Percentiles rank a stretch among this genome's conserved stretches.
phyloP scores from a whole-genome alignment of 2,329 filamentous ascomycete genomes.

The Trichoderma koningii region DNA sequence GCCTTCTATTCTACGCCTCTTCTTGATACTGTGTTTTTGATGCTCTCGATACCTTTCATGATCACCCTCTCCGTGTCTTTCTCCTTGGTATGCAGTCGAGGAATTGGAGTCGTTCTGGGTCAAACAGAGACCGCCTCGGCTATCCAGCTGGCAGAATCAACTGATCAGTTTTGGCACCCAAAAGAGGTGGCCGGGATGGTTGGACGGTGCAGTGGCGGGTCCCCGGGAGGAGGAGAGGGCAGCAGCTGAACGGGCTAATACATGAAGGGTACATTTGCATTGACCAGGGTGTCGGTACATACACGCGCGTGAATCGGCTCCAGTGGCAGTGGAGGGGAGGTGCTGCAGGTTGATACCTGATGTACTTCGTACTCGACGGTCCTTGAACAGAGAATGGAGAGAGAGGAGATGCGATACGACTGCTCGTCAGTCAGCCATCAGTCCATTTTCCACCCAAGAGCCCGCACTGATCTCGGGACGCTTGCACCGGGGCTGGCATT shows the following conservation, averaged over 20 bases:
- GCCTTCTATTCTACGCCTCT: too few species aligned
- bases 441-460: conserved; percentile 4
- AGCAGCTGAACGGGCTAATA: neutral
- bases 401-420: too few species aligned
- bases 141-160: neutral
- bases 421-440: neutral
- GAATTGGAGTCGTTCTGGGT: neutral
- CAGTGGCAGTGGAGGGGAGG: too few species aligned
- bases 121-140: conserved; percentile 1
- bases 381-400: too few species aligned
- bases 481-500: neutral
- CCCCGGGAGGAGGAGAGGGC: neutral
- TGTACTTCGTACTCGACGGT: too few species aligned
- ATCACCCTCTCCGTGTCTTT: too few species aligned
- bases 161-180: conserved; percentile 4
- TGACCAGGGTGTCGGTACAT: neutral
- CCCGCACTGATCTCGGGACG: neutral
- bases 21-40: too few species aligned
- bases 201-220: neutral
- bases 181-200: neutral
- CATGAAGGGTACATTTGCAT: neutral
- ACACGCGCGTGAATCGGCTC: neutral
- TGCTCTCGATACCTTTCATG: too few species aligned
- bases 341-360: too few species aligned
- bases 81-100: neutral